These are phyloP conservation scores for Cetradonia linearis DNA, from an alignment of 495 filamentous ascomycete genomes.

Conservation along the genomic window DNA sequence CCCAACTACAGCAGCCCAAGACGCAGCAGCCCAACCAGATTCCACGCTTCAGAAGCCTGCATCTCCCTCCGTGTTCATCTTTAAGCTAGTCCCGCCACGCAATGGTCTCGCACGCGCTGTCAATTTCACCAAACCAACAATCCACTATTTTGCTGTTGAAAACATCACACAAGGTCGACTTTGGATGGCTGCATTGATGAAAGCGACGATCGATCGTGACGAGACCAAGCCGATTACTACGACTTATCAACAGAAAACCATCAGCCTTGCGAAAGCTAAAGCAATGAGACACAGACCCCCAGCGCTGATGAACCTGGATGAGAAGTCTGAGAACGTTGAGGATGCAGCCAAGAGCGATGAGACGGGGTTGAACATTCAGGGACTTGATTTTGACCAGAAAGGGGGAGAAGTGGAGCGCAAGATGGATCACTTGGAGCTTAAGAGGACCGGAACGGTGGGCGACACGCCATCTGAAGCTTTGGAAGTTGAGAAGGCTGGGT, in stretches of 20 bases:
- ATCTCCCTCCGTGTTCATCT: constrained; percentile 72
- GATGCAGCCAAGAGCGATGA: constrained; percentile 23
- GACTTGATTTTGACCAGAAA: constrained; percentile 21
- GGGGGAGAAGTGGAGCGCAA: neutral
- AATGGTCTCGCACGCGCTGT: constrained; percentile 80
- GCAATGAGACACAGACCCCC: constrained; percentile 80
- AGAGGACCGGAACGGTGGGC: constrained; percentile 20
- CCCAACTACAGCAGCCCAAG: constrained; percentile 40
- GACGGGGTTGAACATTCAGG: constrained; percentile 27
- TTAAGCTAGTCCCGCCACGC: constrained; percentile 92
- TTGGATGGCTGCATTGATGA: constrained; percentile 99
- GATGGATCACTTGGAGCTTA: constrained; percentile 13
- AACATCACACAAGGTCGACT: constrained; percentile 76
- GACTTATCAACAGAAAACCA: constrained; percentile 92
- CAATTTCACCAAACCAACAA: constrained; percentile 91
- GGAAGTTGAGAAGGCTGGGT: neutral
- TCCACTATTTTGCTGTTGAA: constrained; percentile 95
- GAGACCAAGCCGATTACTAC: constrained; percentile 64
- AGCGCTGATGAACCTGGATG: constrained; percentile 65
- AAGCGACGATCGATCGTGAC: constrained; percentile 96
- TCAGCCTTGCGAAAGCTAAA: constrained; percentile 73
- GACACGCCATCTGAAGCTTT: neutral
- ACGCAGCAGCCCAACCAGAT: constrained; percentile 29
- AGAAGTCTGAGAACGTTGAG: constrained; percentile 35
- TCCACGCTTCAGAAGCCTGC: constrained; percentile 26